Evolutionary conservation across 495 filamentous ascomycete genomes (phyloP).

Genomic region (Aspergillus funiculosus): DNA sequence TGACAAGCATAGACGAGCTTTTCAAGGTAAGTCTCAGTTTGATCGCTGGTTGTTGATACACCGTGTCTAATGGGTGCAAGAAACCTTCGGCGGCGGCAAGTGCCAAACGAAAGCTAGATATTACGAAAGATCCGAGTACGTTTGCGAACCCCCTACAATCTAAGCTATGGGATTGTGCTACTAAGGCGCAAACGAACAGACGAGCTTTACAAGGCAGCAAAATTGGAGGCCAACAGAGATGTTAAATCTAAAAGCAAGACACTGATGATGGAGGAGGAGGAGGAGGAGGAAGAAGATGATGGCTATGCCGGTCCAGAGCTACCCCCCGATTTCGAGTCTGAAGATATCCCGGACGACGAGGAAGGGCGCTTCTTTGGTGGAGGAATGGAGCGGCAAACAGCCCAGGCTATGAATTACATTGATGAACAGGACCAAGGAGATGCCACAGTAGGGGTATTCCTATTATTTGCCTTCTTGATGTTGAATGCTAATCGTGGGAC

Average conservation of each 20-base stretch:
- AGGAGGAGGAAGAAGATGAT: constrained; percentile 57
- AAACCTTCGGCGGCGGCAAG: constrained; percentile 40
- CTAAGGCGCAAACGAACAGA: constrained; percentile 41
- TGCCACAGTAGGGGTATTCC: constrained; percentile 34
- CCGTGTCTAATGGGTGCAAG: constrained; percentile 26
- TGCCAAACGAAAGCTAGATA: constrained; percentile 74
- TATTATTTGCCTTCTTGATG: background rate
- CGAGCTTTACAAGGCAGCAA: constrained; percentile 83
- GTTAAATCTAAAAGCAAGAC: constrained; percentile 56
- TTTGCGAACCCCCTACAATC: constrained; percentile 9
- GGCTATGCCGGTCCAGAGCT: constrained; percentile 62
- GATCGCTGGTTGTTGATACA: background rate
- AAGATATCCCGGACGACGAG: constrained; percentile 67
- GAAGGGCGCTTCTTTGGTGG: constrained; percentile 94
- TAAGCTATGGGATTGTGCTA: background rate
- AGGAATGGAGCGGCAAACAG: constrained; percentile 74
- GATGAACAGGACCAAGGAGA: constrained; percentile 62
- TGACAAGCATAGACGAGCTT: constrained; percentile 75
- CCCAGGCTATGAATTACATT: constrained; percentile 85
- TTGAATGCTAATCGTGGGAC: constrained; percentile 12
- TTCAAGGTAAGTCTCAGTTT: constrained; percentile 62
- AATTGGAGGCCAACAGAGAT: constrained; percentile 56
- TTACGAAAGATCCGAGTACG: constrained; percentile 64
- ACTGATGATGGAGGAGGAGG: constrained; percentile 53
- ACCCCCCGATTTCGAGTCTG: constrained; percentile 59